Evolutionary conservation across 495 filamentous ascomycete genomes (phyloP).

Genomic region (Astrocystis sublimbata): DNA sequence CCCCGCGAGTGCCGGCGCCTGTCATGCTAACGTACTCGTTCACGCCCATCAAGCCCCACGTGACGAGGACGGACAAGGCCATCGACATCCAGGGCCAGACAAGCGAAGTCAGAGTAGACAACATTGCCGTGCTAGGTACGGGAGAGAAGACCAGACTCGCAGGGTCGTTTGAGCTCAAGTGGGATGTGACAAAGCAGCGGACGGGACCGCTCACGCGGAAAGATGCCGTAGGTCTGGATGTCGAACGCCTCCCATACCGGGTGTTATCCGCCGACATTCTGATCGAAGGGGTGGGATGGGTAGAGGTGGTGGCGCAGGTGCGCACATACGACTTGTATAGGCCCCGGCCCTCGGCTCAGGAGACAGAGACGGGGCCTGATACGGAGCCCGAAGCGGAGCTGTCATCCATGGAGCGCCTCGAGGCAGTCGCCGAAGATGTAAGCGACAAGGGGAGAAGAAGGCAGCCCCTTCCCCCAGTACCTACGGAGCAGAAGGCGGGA

Average conservation of each 20-base stretch:
- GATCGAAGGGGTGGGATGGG: conserved; percentile 89
- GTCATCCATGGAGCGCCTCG: conserved; percentile 24
- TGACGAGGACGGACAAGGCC: conserved; percentile 78
- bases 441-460: conserved; percentile 26
- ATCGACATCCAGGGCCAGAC: conserved; percentile 62
- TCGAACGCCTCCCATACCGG: conserved; percentile 69
- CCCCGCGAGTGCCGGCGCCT: conserved; percentile 63
- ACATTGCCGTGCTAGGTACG: conserved; percentile 59
- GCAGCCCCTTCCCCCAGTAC: conserved; percentile 9
- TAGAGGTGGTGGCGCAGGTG: conserved; percentile 83
- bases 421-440: conserved; percentile 19
- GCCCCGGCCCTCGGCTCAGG: conserved; percentile 14
- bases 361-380: conserved; percentile 6
- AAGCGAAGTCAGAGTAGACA: conserved; percentile 54
- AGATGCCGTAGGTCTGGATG: conserved; percentile 53
- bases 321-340: conserved; percentile 52
- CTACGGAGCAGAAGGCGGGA: conserved; percentile 7
- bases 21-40: conserved; percentile 77
- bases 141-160: conserved; percentile 63
- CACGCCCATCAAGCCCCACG: conserved; percentile 68
- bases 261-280: conserved; percentile 81
- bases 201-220: conserved; percentile 60
- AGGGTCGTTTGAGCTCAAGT: conserved; percentile 70
- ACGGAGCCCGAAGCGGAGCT: conserved; percentile 19
- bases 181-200: conserved; percentile 76